Conservation (phyloP, 495 filamentous ascomycete genomes). For the Xylaria intraflava region DNA sequence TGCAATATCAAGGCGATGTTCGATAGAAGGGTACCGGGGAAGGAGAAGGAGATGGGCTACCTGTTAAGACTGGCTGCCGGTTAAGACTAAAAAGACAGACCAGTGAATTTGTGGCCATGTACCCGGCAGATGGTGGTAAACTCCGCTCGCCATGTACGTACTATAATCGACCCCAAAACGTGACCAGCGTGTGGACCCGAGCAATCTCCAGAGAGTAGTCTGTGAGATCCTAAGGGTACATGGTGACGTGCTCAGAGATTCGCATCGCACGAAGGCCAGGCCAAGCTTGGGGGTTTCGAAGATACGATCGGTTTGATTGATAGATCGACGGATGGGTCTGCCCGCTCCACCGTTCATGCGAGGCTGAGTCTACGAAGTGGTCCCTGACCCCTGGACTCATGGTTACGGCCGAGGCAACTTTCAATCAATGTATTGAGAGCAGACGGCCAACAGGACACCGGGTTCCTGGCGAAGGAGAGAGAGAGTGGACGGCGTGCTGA, state of each 20-base stretch:
- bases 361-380: slow-evolving; percentile 3
- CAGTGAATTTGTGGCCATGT: slow-evolving; percentile 2
- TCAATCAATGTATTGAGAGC: too few relatives aligned
- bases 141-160: too few relatives aligned
- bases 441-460: slow-evolving; percentile 5
- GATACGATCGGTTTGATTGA: not conserved
- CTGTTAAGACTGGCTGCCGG: not conserved
- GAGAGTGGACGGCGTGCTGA: not conserved
- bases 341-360: not conserved
- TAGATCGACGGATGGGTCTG: too few relatives aligned
- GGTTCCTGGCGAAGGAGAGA: not conserved
- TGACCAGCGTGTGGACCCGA: not conserved
- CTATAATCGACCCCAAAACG: not conserved
- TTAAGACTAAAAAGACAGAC: not conserved
- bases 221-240: not conserved
- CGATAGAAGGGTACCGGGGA: not conserved
- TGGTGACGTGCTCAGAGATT: not conserved
- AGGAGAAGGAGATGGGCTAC: not conserved
- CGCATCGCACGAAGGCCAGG: not conserved
- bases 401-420: too few relatives aligned
- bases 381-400: not conserved
- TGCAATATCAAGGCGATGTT: not conserved
- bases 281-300: slow-evolving; percentile 2
- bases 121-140: slow-evolving; percentile 1
- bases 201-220: not conserved